phyloP scores from a whole-genome alignment of 106 monocot genomes.

The Acorus gramineus region DNA sequence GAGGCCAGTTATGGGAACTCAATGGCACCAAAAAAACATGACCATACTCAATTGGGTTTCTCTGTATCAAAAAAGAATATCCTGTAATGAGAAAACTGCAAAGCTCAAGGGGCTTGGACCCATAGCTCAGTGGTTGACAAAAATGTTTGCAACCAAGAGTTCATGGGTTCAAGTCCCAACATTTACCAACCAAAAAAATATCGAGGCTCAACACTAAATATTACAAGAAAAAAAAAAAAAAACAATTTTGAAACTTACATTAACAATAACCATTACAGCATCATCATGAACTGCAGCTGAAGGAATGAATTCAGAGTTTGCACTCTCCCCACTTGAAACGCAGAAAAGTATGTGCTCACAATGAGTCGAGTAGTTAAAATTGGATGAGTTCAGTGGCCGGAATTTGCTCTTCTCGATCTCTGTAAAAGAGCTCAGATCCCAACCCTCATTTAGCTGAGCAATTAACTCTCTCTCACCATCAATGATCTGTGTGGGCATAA shows the following conservation, averaged over 20 bases:
- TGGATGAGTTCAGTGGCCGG: constrained; percentile 9
- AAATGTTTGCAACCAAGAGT: no score
- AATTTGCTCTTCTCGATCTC: constrained; percentile 26
- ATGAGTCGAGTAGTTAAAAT: constrained; percentile 13
- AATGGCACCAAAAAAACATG: constrained; percentile 63
- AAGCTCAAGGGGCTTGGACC: not conserved
- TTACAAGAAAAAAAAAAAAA: not conserved
- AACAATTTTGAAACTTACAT: constrained; percentile 25
- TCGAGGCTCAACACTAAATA: not conserved
- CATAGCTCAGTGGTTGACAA: no score
- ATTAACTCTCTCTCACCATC: constrained; percentile 32
- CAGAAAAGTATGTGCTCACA: constrained; percentile 51
- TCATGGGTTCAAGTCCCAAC: no score
- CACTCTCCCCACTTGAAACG: constrained; percentile 33
- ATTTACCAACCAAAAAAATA: no score
- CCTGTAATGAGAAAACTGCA: not conserved
- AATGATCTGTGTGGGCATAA: constrained; percentile 31
- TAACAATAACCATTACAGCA: constrained; percentile 41
- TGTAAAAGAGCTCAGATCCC: constrained; percentile 18
- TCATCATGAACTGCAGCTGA: constrained; percentile 33
- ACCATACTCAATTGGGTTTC: constrained; percentile 64
- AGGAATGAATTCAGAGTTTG: constrained; percentile 30
- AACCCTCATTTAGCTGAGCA: constrained; percentile 59
- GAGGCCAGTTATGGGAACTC: constrained; percentile 4
- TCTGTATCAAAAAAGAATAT: constrained; percentile 26